phyloP scores from a whole-genome alignment of 2,329 filamentous ascomycete genomes.

The Fusarium sp. region DNA sequence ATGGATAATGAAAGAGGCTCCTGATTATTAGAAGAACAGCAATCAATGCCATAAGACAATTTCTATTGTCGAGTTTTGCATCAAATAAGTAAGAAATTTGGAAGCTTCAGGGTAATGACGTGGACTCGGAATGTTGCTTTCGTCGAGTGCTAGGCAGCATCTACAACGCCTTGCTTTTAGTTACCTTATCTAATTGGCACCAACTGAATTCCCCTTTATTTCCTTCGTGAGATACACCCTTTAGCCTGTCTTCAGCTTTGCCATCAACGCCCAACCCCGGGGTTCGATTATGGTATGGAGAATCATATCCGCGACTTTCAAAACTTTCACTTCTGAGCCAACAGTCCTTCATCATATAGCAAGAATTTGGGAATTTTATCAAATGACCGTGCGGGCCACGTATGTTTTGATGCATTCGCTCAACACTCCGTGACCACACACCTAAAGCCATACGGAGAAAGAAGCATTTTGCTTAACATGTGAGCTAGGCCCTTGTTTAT shows the following conservation, averaged over 20 bases:
- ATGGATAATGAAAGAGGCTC: background rate
- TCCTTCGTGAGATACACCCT: background rate
- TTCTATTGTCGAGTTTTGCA: background rate
- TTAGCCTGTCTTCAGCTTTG: background rate
- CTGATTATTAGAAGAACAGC: background rate
- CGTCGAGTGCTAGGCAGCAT: background rate
- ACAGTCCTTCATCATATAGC: background rate
- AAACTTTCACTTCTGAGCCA: background rate
- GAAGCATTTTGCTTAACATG: background rate
- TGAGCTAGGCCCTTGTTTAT: constrained; percentile 2
- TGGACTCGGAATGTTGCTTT: background rate
- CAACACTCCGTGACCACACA: constrained; percentile 15
- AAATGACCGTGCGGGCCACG: background rate
- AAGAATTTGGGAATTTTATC: background rate
- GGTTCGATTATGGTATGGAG: constrained; percentile 1
- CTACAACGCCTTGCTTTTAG: constrained; percentile 12
- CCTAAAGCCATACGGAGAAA: background rate
- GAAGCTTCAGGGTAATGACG: background rate
- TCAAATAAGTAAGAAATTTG: background rate
- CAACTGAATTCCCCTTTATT: background rate
- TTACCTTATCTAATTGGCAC: constrained; percentile 28
- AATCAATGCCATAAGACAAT: background rate
- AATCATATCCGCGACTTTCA: background rate
- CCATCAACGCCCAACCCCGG: constrained; percentile 18
- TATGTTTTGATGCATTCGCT: constrained; percentile 5